These are phyloP conservation scores for Annulohypoxylon stygium DNA, from an alignment of 495 filamentous ascomycete genomes.

Conservation along the genomic window DNA sequence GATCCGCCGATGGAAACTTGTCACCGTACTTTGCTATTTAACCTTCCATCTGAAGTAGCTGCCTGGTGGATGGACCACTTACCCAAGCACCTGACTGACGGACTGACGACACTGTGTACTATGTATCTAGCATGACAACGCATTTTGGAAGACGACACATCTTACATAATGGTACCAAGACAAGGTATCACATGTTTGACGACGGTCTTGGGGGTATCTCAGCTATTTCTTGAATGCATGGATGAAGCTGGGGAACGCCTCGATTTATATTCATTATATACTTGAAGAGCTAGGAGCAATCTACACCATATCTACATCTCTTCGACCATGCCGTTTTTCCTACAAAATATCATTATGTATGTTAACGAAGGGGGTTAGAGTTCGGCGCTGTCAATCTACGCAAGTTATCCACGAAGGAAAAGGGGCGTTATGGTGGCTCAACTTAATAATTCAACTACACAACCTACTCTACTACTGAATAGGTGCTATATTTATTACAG, in stretches of 20 bases:
- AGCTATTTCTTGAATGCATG: conserved; percentile 17
- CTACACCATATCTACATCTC: too few relatives aligned
- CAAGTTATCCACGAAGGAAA: not conserved
- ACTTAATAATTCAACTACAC: not conserved
- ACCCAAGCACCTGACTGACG: not conserved
- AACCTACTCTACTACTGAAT: not conserved
- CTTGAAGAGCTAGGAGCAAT: too few relatives aligned
- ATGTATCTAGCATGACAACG: too few relatives aligned
- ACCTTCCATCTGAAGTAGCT: too few relatives aligned
- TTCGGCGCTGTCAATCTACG: not conserved
- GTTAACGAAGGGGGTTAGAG: not conserved
- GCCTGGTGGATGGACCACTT: not conserved
- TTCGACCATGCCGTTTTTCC: too few relatives aligned
- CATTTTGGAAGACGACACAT: conserved; percentile 4
- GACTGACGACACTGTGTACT: too few relatives aligned
- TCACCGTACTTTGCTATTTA: too few relatives aligned
- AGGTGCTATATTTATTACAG: not conserved
- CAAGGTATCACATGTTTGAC: conserved; percentile 28
- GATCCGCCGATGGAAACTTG: too few relatives aligned
- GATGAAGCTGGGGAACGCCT: not conserved
- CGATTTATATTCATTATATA: too few relatives aligned
- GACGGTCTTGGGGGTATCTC: conserved; percentile 20
- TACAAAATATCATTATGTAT: too few relatives aligned
- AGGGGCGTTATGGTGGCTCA: not conserved
- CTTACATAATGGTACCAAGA: conserved; percentile 23